Percentiles rank a stretch among this genome's conserved stretches.
These are phyloP conservation scores for Exserohilum rostratum DNA, from an alignment of 2,329 filamentous ascomycete species.

Conservation along the genomic window DNA sequence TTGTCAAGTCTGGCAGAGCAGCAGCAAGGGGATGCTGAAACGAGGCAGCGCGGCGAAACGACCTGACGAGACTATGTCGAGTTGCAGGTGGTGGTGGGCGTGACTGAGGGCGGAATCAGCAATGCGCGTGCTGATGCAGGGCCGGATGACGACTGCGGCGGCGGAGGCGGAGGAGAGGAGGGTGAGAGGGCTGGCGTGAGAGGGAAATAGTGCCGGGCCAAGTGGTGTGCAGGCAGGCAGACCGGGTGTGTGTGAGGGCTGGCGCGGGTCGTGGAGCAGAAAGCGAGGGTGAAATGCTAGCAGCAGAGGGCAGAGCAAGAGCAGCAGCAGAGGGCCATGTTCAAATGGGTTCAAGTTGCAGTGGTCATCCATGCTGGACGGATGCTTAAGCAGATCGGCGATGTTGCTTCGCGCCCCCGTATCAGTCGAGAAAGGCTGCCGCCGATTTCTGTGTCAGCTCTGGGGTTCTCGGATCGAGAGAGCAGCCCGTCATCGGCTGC, in stretches of 20 bases:
- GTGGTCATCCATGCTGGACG: slow-evolving; percentile 29
- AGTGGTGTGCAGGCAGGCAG: slow-evolving; percentile 6
- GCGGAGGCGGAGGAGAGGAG: neutral
- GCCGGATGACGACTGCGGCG: slow-evolving; percentile 14
- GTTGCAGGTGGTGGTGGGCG: slow-evolving; percentile 3
- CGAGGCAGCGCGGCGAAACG: neutral
- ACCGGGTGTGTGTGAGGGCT: slow-evolving; percentile 4
- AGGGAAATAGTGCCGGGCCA: neutral
- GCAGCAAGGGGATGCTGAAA: slow-evolving; percentile 11
- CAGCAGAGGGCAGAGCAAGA: slow-evolving; percentile 1
- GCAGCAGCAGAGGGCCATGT: slow-evolving; percentile 11
- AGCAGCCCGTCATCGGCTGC: slow-evolving; percentile 22
- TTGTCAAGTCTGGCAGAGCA: neutral
- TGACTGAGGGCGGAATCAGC: slow-evolving; percentile 8
- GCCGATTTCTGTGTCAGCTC: slow-evolving; percentile 29
- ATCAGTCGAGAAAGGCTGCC: slow-evolving; percentile 17
- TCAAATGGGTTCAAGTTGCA: slow-evolving; percentile 17
- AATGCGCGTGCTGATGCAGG: slow-evolving; percentile 27
- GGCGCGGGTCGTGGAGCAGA: neutral
- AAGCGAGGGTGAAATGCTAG: neutral
- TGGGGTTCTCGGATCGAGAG: slow-evolving; percentile 27
- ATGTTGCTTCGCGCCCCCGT: slow-evolving; percentile 26
- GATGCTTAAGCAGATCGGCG: slow-evolving; percentile 23
- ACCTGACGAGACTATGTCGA: slow-evolving; percentile 6
- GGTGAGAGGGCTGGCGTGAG: neutral